Evolutionary conservation across 1,284 basidiomycete genomes (phyloP), one percentile per base, ranked within the genome.

Genomic region (Puccinia hordei): DNA sequence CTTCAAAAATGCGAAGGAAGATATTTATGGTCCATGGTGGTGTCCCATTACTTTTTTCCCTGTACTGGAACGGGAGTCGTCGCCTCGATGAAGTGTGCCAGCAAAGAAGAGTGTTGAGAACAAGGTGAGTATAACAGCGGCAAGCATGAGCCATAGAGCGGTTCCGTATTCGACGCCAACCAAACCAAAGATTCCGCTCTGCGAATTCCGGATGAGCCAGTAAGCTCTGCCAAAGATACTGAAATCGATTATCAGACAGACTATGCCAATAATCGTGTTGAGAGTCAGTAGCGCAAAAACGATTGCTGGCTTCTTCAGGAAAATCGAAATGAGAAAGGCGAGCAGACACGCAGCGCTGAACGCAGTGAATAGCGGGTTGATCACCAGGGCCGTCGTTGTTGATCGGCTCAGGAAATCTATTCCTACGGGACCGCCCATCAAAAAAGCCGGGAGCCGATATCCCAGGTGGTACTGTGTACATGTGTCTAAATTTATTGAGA

Each of bases 191-290:
- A 75, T 15, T 3, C 57, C 73, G 17, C 19, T 13, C n/a, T 75
- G 6, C 27, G 73, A 75, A 35, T 75, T 10, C 15, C 73, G 38
- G 24, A 75, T 19, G 27, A 75, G 41, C 57, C 61, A 75, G 19
- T 75, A 75, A 49, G 44, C 35, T 35, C 61, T 65, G n/a, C 63
- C 73, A 13, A 75, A 75, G 27, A 75, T 65, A 19, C 12, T 51
- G 41, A 75, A 44, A n/a, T 75, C 73, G 55, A 75, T 65, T 22
- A 75, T 75, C 19, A 75, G 46, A 49, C 73, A 75, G 22, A 75
- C 44, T 22, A 75, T 49, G n/a, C 24, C 73, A 5, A 75, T 24
- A 33, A 75, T 61, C 6, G 59, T 75, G 33, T 75, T 75, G 24
- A 75, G 33, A 27, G 61, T 75, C 15, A 75, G 13, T 1, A 75